Evolutionary conservation across 306 rosid species (phyloP).

Genomic region (Psophocarpus tetragonolobus): DNA sequence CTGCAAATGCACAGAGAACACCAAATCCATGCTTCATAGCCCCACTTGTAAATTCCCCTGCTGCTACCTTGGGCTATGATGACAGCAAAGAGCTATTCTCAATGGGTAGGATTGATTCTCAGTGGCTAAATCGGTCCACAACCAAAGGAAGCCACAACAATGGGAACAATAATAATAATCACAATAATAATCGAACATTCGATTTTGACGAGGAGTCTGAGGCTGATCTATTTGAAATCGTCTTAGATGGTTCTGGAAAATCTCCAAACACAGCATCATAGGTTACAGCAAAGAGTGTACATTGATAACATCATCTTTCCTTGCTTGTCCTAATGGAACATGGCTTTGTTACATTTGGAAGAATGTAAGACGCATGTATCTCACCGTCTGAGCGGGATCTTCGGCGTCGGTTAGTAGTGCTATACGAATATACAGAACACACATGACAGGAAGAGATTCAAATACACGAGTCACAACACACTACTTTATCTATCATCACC

Average conservation of each 20-base stretch:
- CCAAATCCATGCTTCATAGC: conserved; percentile 83
- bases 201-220: conserved; percentile 60
- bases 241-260: conserved; percentile 46
- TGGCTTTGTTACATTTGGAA: conserved; percentile 28
- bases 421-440: conserved; percentile 9
- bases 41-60: conserved; percentile 50
- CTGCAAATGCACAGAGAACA: conserved; percentile 84
- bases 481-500: background rate
- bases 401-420: background rate
- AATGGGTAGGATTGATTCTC: conserved; percentile 88
- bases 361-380: conserved; percentile 10
- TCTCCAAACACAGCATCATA: conserved; percentile 38
- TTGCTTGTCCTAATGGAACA: conserved; percentile 24
- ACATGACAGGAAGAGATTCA: conserved; percentile 16
- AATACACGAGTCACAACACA: conserved; percentile 9
- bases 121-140: conserved; percentile 56
- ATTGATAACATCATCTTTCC: background rate
- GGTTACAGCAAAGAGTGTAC: conserved; percentile 11
- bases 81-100: conserved; percentile 95
- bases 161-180: conserved; percentile 1
- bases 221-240: conserved; percentile 57
- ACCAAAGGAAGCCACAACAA: conserved; percentile 52
- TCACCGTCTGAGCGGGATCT: conserved; percentile 18
- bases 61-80: conserved; percentile 59
- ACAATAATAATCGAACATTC: conserved; percentile 18